These are phyloP conservation scores for Erythrophleum ivorense DNA, from an alignment of 331 rosid species.

Conservation along the genomic window DNA sequence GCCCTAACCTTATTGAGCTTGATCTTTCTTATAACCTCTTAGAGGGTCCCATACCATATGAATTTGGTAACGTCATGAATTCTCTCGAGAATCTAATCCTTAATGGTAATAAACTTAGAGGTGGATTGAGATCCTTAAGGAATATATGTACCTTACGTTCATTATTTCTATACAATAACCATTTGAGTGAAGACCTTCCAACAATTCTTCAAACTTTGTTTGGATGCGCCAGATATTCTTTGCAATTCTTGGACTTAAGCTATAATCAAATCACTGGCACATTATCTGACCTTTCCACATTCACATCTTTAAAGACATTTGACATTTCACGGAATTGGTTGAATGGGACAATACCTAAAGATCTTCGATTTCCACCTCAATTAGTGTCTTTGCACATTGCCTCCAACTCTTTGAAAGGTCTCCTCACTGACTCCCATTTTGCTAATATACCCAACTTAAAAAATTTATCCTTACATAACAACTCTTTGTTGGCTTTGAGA, in stretches of 20 bases:
- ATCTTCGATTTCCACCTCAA: not conserved
- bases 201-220: not conserved
- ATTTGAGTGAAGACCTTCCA: not conserved
- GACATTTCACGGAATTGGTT: not conserved
- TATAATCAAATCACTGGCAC: not conserved
- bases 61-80: too few species aligned
- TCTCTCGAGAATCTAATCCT: not conserved
- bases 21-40: fast-evolving
- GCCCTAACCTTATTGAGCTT: not conserved
- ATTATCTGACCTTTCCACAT: not conserved
- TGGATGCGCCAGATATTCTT: not conserved
- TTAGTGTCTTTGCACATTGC: not conserved
- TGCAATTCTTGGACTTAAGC: not conserved
- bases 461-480: not conserved
- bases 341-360: not conserved
- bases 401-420: not conserved
- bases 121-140: too few species aligned
- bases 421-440: not conserved
- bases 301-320: not conserved
- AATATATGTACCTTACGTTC: too few species aligned
- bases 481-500: constrained; percentile 15
- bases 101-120: not conserved
- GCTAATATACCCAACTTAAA: not conserved
- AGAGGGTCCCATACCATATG: not conserved
- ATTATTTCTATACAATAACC: too few species aligned